Evolutionary conservation across 2,329 filamentous ascomycete genomes (phyloP).

Genomic region (Biscogniauxia sp.): DNA sequence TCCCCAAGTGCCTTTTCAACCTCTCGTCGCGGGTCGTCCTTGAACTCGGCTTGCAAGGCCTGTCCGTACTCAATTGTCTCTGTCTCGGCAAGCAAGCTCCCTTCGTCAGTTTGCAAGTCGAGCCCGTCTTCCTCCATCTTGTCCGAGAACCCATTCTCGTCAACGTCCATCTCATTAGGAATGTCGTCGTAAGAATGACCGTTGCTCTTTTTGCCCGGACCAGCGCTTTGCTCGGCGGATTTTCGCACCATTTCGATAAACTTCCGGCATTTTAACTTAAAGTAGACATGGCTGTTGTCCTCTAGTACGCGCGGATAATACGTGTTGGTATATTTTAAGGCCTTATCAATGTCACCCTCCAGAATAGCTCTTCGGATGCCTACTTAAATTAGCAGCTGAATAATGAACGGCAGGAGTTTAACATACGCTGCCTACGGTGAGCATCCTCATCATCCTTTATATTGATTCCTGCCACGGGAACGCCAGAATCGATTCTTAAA

Average conservation of each 20-base stretch:
- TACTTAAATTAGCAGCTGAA: conserved; percentile 37
- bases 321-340: conserved; percentile 74
- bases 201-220: conserved; percentile 43
- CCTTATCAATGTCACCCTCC: conserved; percentile 87
- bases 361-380: conserved; percentile 84
- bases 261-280: conserved; percentile 82
- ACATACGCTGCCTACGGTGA: conserved; percentile 77
- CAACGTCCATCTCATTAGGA: conserved; percentile 54
- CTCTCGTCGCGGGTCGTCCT: conserved; percentile 65
- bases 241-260: conserved; percentile 92
- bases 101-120: conserved; percentile 25
- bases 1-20: conserved; percentile 73
- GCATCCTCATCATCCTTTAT: conserved; percentile 83
- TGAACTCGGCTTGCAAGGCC: conserved; percentile 74
- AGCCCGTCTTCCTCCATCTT: conserved; percentile 53
- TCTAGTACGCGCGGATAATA: conserved; percentile 80
- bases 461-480: conserved; percentile 57
- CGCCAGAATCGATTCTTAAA: conserved; percentile 56
- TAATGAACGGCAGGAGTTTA: not conserved
- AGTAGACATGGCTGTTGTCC: conserved; percentile 80
- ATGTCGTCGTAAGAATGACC: conserved; percentile 45
- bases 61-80: conserved; percentile 79
- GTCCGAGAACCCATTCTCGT: conserved; percentile 41
- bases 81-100: conserved; percentile 62
- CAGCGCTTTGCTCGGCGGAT: conserved; percentile 61